phyloP scores from a whole-genome alignment of 2,329 filamentous ascomycete species.

The Fusarium bactridioides region DNA sequence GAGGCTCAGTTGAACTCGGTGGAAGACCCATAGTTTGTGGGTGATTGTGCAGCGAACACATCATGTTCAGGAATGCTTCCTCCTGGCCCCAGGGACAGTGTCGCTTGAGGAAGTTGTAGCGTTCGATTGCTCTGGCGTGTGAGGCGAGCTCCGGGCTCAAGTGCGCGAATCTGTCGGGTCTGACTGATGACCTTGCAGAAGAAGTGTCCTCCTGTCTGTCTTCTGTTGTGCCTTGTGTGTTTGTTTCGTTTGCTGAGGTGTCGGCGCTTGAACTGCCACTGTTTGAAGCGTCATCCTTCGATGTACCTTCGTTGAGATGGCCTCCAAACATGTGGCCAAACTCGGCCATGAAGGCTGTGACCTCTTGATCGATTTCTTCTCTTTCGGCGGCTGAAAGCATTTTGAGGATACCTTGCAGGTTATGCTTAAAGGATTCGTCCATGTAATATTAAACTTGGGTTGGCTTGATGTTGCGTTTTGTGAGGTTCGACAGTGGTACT shows the following conservation, averaged over 20 bases:
- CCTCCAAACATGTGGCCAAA: neutral
- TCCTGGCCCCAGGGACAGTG: neutral
- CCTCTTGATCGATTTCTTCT: neutral
- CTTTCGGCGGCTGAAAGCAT: neutral
- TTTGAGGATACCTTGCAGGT: neutral
- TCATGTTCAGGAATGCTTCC: neutral
- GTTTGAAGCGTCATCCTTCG: neutral
- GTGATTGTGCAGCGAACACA: neutral
- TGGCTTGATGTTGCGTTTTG: neutral
- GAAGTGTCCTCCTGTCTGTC: fast-evolving
- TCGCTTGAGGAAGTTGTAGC: neutral
- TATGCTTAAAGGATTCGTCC: no score
- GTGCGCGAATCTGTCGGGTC: neutral
- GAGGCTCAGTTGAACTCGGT: neutral
- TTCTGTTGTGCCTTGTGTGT: neutral
- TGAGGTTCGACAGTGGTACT: neutral
- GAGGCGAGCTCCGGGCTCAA: neutral
- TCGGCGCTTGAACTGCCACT: neutral
- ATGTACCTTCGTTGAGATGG: neutral
- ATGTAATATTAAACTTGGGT: no score
- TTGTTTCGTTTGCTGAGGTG: neutral
- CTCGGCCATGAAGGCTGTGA: neutral
- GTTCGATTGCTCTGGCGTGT: neutral
- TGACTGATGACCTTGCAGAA: no score
- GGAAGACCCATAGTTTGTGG: neutral